Evolutionary conservation across 2,329 filamentous ascomycete species (phyloP).

Genomic region (Aspergillus unguis): DNA sequence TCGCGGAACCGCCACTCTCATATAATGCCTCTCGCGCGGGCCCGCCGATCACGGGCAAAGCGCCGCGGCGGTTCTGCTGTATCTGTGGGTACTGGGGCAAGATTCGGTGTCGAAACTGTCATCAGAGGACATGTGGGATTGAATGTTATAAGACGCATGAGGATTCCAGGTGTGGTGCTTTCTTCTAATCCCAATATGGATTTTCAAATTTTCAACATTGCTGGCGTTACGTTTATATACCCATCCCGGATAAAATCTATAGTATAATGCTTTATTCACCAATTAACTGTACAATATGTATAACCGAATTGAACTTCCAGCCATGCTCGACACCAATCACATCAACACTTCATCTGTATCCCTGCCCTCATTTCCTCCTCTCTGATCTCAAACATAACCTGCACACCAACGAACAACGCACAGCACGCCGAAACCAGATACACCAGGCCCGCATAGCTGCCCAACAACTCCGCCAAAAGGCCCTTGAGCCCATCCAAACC

Average conservation of each 20-base stretch:
- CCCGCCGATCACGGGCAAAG: constrained; percentile 30
- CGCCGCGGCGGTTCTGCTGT: constrained; percentile 44
- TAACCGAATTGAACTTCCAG: neutral
- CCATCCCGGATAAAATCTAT: neutral
- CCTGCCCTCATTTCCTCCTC: constrained; percentile 80
- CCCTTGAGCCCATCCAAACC: constrained; percentile 82
- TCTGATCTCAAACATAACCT: constrained; percentile 95
- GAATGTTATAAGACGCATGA: constrained; percentile 49
- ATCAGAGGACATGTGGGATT: constrained; percentile 45
- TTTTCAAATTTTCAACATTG: neutral
- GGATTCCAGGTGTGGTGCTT: constrained; percentile 45
- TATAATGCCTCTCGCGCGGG: constrained; percentile 46
- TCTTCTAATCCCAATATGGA: constrained; percentile 24
- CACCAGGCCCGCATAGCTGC: constrained; percentile 68
- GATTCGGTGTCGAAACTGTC: constrained; percentile 48
- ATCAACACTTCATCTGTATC: constrained; percentile 75
- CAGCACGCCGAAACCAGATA: constrained; percentile 70
- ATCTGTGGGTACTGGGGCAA: constrained; percentile 53
- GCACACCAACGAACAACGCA: constrained; percentile 78
- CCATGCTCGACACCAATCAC: neutral
- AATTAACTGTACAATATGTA: neutral
- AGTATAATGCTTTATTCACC: neutral
- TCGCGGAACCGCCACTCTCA: constrained; percentile 46
- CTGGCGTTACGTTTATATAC: neutral
- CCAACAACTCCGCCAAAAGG: constrained; percentile 71